A percentile compares a stretch with the other conserved stretches of the same genome.
Conservation (phyloP, 345 rosid genomes). For the Garcia nutans region DNA sequence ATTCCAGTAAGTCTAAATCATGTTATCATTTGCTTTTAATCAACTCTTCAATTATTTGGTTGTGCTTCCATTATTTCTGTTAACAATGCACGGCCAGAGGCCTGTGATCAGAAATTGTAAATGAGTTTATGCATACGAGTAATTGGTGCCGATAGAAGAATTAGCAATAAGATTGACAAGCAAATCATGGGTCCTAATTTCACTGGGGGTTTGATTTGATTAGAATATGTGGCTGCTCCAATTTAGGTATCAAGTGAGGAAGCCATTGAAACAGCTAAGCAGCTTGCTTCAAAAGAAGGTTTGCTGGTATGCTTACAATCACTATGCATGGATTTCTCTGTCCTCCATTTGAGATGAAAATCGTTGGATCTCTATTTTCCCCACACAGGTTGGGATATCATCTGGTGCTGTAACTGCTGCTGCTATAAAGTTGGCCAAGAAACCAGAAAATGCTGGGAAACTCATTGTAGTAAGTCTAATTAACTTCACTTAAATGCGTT, state of each 20-base stretch:
- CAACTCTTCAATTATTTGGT: background rate
- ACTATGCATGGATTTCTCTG: background rate
- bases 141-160: too few species aligned
- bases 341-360: background rate
- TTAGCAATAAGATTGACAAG: background rate
- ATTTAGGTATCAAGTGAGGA: conserved; percentile 25
- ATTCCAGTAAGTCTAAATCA: conserved; percentile 33
- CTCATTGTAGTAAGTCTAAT: conserved; percentile 67
- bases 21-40: background rate
- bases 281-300: conserved; percentile 24
- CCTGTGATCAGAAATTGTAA: background rate
- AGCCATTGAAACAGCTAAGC: conserved; percentile 24
- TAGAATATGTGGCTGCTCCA: background rate
- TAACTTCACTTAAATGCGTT: background rate
- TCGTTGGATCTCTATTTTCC: background rate
- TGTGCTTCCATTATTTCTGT: background rate
- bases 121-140: background rate
- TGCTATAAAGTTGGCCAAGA: conserved; percentile 77
- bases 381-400: conserved; percentile 80
- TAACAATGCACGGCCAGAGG: too few species aligned
- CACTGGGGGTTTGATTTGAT: background rate
- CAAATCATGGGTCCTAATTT: background rate
- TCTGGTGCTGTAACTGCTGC: conserved; percentile 89
- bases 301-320: conserved; percentile 13
- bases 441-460: conserved; percentile 82